Conservation (phyloP, 805 yeast species). For the Lipomyces spencermartinsiae region DNA sequence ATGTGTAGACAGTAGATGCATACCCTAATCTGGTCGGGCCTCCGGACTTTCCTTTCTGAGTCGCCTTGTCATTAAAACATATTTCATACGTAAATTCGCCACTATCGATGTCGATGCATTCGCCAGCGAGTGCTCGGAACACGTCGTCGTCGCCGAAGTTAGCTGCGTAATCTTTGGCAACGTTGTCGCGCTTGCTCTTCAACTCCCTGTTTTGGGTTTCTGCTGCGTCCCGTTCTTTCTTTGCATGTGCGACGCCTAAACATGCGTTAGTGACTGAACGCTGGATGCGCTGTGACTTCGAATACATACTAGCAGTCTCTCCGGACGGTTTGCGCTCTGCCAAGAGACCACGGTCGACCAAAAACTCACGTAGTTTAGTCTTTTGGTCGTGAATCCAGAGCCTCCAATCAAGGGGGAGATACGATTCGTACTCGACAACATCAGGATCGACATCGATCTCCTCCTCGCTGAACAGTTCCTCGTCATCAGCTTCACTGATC, state of each 20-base stretch:
- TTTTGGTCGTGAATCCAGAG: conserved; percentile 28
- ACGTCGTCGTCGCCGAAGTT: conserved; percentile 67
- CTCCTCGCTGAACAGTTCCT: conserved; percentile 27
- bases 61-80: conserved; percentile 61
- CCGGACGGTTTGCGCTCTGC: conserved; percentile 25
- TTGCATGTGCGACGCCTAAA: conserved; percentile 28
- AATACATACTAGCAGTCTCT: conserved; percentile 24
- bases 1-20: neutral
- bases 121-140: conserved; percentile 60
- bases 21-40: conserved; percentile 60
- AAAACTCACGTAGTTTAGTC: conserved; percentile 15
- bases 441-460: conserved; percentile 21
- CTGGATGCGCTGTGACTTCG: neutral
- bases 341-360: conserved; percentile 28
- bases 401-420: conserved; percentile 26
- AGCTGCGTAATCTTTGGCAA: conserved; percentile 37
- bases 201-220: conserved; percentile 23
- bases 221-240: conserved; percentile 26
- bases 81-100: conserved; percentile 77
- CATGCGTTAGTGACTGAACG: neutral
- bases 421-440: conserved; percentile 20
- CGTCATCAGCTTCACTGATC: conserved; percentile 19
- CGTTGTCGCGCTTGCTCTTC: conserved; percentile 34
- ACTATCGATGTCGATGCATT: conserved; percentile 55
- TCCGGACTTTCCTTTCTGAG: conserved; percentile 56